phyloP scores from a whole-genome alignment of 2,329 filamentous ascomycete species.

The Colletotrichum melonis region DNA sequence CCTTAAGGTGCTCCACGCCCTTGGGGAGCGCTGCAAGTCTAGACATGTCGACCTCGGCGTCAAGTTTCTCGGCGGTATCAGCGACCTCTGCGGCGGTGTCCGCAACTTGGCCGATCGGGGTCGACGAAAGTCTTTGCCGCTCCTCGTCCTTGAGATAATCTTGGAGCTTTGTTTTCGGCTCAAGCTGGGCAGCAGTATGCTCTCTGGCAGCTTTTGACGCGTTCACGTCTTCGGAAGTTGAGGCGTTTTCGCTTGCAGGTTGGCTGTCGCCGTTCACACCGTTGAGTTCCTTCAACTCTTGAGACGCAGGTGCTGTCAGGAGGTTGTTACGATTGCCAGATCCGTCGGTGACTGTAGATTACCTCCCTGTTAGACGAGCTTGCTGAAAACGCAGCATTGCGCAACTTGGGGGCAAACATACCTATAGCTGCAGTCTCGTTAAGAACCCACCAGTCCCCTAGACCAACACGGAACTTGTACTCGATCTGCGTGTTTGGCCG shows the following conservation, averaged over 20 bases:
- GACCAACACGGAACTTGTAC: constrained; percentile 79
- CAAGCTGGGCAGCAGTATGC: constrained; percentile 36
- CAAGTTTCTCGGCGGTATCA: constrained; percentile 52
- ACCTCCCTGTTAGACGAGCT: constrained; percentile 15
- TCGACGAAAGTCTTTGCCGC: constrained; percentile 47
- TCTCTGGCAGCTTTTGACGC: not conserved
- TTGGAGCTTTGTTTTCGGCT: constrained; percentile 29
- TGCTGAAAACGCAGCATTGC: not conserved
- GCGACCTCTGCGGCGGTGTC: constrained; percentile 57
- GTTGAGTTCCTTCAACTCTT: constrained; percentile 10
- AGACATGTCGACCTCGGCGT: constrained; percentile 36
- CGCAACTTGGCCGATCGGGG: constrained; percentile 54
- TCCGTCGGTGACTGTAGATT: constrained; percentile 50
- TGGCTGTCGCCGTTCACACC: constrained; percentile 16
- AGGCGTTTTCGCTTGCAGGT: not conserved
- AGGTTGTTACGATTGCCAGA: constrained; percentile 62
- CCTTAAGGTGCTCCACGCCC: constrained; percentile 14
- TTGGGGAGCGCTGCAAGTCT: not conserved
- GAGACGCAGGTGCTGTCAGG: constrained; percentile 43
- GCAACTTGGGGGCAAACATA: constrained; percentile 47
- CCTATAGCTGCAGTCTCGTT: constrained; percentile 71
- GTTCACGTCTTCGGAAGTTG: constrained; percentile 9
- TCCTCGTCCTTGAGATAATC: constrained; percentile 39
- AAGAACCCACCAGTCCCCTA: constrained; percentile 76
- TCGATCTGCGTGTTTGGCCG: constrained; percentile 71